Evolutionary conservation across 225 moss, liverwort and hornwort genomes (phyloP), one percentile per base, ranked within the genome.

Genomic region (Climacium dendroides): DNA sequence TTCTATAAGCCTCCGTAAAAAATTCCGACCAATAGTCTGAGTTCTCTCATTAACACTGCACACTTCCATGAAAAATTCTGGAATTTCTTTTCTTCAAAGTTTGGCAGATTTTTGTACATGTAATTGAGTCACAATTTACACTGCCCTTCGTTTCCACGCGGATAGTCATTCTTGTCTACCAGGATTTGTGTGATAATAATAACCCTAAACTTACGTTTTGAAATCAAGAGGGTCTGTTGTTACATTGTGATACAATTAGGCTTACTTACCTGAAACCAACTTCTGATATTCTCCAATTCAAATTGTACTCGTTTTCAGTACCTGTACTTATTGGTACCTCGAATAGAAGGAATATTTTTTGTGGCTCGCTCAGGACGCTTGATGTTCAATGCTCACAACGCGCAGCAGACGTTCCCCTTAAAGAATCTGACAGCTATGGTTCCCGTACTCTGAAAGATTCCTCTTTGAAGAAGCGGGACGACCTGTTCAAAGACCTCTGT

Each of bases 21-120:
- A 48, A 26, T 15, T 43, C 0, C 0, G 0, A 0, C 4, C 4
- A 0, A 29, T 2, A 72, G 0, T 10, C 5, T 11, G 0, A 0
- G 0, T 30, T 19, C 6, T 30, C 30, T 19, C 19, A 11, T 45
- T 30, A 4, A 30, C 30, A 73, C 47, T 73, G 7, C 20, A 20
- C 13, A 52, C 20, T 50, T 34, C 20, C 12, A 13, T 3, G 14
- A 75, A 1, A 22, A 52, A 52, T 34, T 75, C 1, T 0, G 1
- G 0, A 22, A 34, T 34, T 52, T 22, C 5, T 8, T 28, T 41
- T 43, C 50, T 50, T 22, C 34, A 34, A 52, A 34, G 34, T 52
- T 76, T 35, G 23, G 2, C 3, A 75, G 2, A 52, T 22, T 34
- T 35, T 52, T 14, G 22, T 53, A 53, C 4, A 34, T 22, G 11